Base-by-base conservation (phyloP, 768 basidiomycete genomes). In the Termitomyces sp. region DNA sequence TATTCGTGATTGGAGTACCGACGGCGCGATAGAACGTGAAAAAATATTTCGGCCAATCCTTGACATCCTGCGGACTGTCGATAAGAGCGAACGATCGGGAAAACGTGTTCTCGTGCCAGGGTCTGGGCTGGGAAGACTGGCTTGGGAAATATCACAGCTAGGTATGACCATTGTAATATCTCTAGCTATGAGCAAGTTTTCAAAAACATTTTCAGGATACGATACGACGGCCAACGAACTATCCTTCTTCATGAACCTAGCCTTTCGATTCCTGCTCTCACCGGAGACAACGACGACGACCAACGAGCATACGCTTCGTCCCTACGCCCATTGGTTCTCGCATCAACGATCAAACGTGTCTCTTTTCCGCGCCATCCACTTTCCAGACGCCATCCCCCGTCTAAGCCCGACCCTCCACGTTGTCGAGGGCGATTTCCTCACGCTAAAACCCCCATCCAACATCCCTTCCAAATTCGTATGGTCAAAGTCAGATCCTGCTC, bases 251-350 rank as follows among this genome's bases (percentile, higher is more conserved):
- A 87, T 88, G 86, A 83, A 76, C 44, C 73, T 88, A 14, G 81
- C 82, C 0, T 76, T 85, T 55, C 79, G 81, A 4, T 83, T 85
- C 65, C 73, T 89, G 14, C 74, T 85, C 18, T 84, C 81, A 1
- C 74, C 78, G 5, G 70, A 74, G 5, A 69, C 73, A 5, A 83
- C 85, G 0, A 67, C 71, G 1, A 37, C 55, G 7, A 47, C 67
- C 1, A 67, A 82, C 49, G 75, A 86, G 64, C 85, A 88, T 67
- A 68, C 63, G 9, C 56, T 89, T 6, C 78, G 80, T 43, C 88
- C 88, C 0, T 88, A 82, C 64, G 75, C 83, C 0, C 82, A 87
- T 62, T 86, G 84, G 82, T 88, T 86, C 69, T 88, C 87, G 18
- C 87, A 90, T 66, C 85, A 88, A 62, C 76, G 80, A 13, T 74